Evolutionary conservation across 2,329 filamentous ascomycete species (phyloP).

Genomic region (Penicillium sp.): DNA sequence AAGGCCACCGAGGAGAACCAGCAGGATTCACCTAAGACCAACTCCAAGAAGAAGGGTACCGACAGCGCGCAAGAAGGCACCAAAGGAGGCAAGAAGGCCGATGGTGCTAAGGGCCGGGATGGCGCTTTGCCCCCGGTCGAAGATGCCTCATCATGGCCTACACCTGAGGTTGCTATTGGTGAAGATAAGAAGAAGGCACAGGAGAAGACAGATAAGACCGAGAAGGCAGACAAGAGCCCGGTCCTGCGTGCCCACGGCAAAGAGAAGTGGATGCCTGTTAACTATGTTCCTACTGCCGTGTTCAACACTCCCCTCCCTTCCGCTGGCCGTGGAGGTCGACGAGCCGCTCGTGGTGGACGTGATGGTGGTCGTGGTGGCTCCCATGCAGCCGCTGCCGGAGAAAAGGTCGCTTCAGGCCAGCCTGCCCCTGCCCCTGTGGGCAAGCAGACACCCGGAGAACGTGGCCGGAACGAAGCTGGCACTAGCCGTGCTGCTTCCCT

Average conservation of each 20-base stretch:
- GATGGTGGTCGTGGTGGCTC: conserved; percentile 49
- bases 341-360: conserved; percentile 57
- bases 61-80: conserved; percentile 26
- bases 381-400: conserved; percentile 34
- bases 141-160: conserved; percentile 85
- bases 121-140: conserved; percentile 63
- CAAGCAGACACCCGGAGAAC: conserved; percentile 35
- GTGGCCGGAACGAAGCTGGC: conserved; percentile 38
- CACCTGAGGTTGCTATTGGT: conserved; percentile 74
- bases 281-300: conserved; percentile 78
- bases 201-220: conserved; percentile 60
- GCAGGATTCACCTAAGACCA: conserved; percentile 42
- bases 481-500: conserved; percentile 41
- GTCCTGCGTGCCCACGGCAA: conserved; percentile 63
- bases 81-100: conserved; percentile 40
- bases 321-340: conserved; percentile 53
- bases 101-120: conserved; percentile 45
- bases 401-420: conserved; percentile 36
- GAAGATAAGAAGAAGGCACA: conserved; percentile 74
- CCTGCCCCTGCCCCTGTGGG: conserved; percentile 22
- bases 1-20: conserved; percentile 39
- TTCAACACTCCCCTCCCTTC: conserved; percentile 76
- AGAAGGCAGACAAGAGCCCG: conserved; percentile 64
- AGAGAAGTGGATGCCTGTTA: conserved; percentile 81
- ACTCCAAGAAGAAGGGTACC: conserved; percentile 43